phyloP scores from a whole-genome alignment of 139 green algal species.

The Chlamydomonas sphaeroides region DNA sequence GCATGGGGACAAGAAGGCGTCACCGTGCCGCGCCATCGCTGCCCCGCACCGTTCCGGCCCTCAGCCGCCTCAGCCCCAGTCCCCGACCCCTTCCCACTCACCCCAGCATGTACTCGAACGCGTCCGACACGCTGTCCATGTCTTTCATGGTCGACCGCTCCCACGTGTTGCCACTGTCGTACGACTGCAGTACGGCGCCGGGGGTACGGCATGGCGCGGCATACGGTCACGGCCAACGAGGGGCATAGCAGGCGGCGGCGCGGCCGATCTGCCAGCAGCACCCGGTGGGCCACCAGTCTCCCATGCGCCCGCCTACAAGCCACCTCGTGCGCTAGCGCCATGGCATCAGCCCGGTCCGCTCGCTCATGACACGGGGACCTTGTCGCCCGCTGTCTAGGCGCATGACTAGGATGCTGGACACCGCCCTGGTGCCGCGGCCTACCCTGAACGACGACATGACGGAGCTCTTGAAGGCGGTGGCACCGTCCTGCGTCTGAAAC shows the following conservation, averaged over 20 bases:
- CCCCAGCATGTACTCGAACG: not conserved
- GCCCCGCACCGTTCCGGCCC: too few species aligned
- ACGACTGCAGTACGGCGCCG: not conserved
- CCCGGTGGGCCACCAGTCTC: too few species aligned
- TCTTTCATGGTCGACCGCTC: not conserved
- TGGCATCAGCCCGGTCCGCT: not conserved
- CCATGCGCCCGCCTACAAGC: too few species aligned
- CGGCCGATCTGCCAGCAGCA: too few species aligned
- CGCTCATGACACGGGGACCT: not conserved
- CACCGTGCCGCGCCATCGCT: not conserved
- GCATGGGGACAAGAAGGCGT: not conserved
- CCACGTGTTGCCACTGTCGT: conserved; percentile 12
- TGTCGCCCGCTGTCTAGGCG: too few species aligned
- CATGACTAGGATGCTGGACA: too few species aligned
- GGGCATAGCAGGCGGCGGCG: too few species aligned
- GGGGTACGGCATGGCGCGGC: not conserved
- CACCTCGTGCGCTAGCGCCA: not conserved
- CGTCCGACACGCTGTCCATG: not conserved
- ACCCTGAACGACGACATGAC: not conserved
- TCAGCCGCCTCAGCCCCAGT: not conserved
- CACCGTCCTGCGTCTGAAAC: not conserved
- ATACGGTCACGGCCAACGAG: not conserved
- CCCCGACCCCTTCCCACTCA: not conserved
- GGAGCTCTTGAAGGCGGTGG: conserved; percentile 14
- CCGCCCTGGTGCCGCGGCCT: not conserved